phyloP scores from a whole-genome alignment of 148 eudicot genomes.

The Salicornia ramosissima region DNA sequence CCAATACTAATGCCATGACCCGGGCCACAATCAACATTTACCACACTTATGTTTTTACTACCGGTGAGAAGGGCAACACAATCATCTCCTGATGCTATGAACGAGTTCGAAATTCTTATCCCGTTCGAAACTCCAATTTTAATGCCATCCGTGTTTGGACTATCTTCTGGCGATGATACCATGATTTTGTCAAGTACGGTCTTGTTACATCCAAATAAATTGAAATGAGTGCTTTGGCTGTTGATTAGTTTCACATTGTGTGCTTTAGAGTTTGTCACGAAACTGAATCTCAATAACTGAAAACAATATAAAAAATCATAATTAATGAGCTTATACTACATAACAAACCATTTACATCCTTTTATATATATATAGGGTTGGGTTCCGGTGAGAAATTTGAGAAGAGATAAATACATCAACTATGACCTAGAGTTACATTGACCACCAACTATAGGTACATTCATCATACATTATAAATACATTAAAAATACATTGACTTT shows the following conservation, averaged over 20 bases:
- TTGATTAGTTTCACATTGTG: slow-evolving; percentile 37
- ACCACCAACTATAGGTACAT: too few species aligned
- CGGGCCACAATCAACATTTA: slow-evolving; percentile 30
- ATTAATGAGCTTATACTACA: not conserved
- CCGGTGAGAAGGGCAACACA: slow-evolving; percentile 29
- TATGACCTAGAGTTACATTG: too few species aligned
- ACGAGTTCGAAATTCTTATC: slow-evolving; percentile 9
- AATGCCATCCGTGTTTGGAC: slow-evolving; percentile 41
- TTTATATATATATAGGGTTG: too few species aligned
- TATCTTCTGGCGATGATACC: slow-evolving; percentile 32
- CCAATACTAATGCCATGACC: slow-evolving; percentile 41
- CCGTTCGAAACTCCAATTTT: slow-evolving; percentile 17
- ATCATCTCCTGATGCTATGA: slow-evolving; percentile 34
- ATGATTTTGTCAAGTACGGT: slow-evolving; percentile 18
- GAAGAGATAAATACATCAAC: too few species aligned
- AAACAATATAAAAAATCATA: not conserved
- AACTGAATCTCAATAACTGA: slow-evolving; percentile 31
- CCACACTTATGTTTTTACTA: slow-evolving; percentile 15
- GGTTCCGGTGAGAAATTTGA: too few species aligned
- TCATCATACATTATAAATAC: too few species aligned
- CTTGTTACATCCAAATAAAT: slow-evolving; percentile 44
- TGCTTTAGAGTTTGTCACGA: slow-evolving; percentile 45
- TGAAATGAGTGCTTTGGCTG: slow-evolving; percentile 57
- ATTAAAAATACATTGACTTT: too few species aligned
- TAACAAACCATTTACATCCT: too few species aligned